Base-by-base conservation (phyloP, 306 rosid genomes). In the Castanea sativa region DNA sequence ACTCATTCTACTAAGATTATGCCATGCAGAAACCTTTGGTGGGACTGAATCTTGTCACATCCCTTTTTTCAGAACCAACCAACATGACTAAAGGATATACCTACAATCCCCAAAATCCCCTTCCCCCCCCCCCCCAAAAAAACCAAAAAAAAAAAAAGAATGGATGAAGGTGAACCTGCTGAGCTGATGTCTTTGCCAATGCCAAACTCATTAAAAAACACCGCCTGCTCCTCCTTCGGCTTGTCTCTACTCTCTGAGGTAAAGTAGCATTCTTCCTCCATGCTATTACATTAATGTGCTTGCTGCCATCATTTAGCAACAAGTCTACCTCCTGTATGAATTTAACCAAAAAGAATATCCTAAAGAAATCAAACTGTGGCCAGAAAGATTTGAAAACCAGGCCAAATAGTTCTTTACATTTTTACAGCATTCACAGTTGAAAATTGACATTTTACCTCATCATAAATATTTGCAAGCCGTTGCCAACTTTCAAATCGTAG, bases 401-500 rank as follows among this genome's bases (percentile, higher is more conserved):
- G 67, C 49, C 68, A 13, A 67, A 15, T 79, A 19, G 69, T 71
- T 60, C 49, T 56, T 60, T 58, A 32, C 76, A 59, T 51, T 73
- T 85, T 55, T 29, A 27, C 56, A 74, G 81, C 35, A 60, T 49
- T 80, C 55, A 75, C 52, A 72, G 69, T 56, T 49, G 73, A 75
- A 75, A 77, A 55, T 59, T 67, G 76, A 70, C 75, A 81, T 74
- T 33, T 76, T 78, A 83, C 99, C 97, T 95, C 99, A 79, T 95
- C 98, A 84, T 95, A 92, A 82, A 92, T 90, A 86, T 95, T 90
- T 76, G 88, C 99, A 59, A 95, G 98, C 73, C 85, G 87, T 87
- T 92, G 95, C 99, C 99, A 95, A 88, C 99, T 92, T 81, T 95
- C 97, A 85, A 92, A 95, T 61, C 92, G 93, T 78, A 85, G 86